A percentile compares a stretch with the other conserved stretches of the same genome.
phyloP scores from a whole-genome alignment of 2,329 filamentous ascomycete species.

The Talaromyces sp. region DNA sequence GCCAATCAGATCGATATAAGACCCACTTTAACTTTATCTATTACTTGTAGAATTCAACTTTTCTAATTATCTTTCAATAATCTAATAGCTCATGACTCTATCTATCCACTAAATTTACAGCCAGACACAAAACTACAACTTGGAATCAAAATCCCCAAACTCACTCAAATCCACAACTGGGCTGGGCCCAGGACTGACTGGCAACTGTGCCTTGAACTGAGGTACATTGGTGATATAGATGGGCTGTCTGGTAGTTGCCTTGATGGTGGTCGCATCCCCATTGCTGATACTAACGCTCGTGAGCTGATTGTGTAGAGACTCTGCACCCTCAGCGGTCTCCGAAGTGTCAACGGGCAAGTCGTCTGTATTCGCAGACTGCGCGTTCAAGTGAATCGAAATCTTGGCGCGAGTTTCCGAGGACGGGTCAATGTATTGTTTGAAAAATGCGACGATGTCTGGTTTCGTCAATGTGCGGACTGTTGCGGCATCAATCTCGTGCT shows the following conservation, averaged over 20 bases:
- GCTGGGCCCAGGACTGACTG: constrained; percentile 67
- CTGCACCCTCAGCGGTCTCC: constrained; percentile 35
- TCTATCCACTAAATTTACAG: constrained; percentile 13
- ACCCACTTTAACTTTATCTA: neutral
- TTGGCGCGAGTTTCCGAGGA: constrained; percentile 73
- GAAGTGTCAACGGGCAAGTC: constrained; percentile 18
- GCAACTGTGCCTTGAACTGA: constrained; percentile 72
- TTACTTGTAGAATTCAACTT: too few species aligned
- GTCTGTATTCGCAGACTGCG: constrained; percentile 58
- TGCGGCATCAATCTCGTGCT: constrained; percentile 73
- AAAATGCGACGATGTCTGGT: constrained; percentile 76
- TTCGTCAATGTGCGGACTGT: constrained; percentile 73
- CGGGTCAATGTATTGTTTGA: constrained; percentile 69
- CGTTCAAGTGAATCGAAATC: constrained; percentile 75
- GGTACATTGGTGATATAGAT: constrained; percentile 72
- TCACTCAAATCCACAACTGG: constrained; percentile 73
- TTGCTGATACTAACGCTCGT: constrained; percentile 20
- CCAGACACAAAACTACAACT: constrained; percentile 55
- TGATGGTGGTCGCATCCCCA: constrained; percentile 31
- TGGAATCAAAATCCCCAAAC: constrained; percentile 81
- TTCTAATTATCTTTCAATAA: neutral
- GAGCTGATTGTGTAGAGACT: constrained; percentile 27
- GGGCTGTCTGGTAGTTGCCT: constrained; percentile 35
- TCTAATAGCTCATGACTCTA: neutral
- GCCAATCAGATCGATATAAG: neutral